Conservation (phyloP, 257 asterid genomes). For the Fraxinus excelsior region DNA sequence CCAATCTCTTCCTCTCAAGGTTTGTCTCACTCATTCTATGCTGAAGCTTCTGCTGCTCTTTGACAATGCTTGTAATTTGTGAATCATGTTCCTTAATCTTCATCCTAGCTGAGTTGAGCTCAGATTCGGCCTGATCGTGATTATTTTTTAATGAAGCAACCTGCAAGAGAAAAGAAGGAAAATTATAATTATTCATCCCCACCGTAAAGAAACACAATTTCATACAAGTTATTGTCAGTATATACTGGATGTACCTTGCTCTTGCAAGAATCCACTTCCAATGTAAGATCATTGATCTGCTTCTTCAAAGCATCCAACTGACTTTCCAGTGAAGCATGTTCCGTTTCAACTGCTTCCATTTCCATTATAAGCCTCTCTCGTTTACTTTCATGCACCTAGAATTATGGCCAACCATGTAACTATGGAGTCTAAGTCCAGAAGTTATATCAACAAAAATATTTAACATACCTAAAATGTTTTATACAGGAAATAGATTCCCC, state of each 20-base stretch:
- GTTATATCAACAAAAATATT: constrained; percentile 1
- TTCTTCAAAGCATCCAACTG: constrained; percentile 62
- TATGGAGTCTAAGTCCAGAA: not conserved
- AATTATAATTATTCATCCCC: not conserved
- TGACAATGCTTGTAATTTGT: constrained; percentile 67
- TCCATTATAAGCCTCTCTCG: constrained; percentile 87
- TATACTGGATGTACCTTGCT: constrained; percentile 51
- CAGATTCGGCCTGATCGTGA: constrained; percentile 59
- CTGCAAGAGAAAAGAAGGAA: constrained; percentile 40
- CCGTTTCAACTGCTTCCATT: constrained; percentile 87
- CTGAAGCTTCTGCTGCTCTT: constrained; percentile 75
- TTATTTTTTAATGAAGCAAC: constrained; percentile 53
- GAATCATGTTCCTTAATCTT: constrained; percentile 92
- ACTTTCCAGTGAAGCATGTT: constrained; percentile 60
- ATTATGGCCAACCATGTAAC: constrained; percentile 29
- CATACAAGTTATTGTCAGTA: constrained; percentile 16
- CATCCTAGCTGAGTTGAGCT: constrained; percentile 70
- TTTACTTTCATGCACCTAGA: constrained; percentile 86
- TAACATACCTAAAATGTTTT: not conserved
- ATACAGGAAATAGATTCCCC: constrained; percentile 9
- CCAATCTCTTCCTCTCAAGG: constrained; percentile 89
- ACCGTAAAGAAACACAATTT: constrained; percentile 10
- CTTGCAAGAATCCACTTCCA: constrained; percentile 66
- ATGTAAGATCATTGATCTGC: constrained; percentile 56
- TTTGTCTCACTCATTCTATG: constrained; percentile 69